A percentile compares a stretch with the other conserved stretches of the same genome.
Conservation (phyloP, 164 flowering plant species). For the Berberis vulgaris region DNA sequence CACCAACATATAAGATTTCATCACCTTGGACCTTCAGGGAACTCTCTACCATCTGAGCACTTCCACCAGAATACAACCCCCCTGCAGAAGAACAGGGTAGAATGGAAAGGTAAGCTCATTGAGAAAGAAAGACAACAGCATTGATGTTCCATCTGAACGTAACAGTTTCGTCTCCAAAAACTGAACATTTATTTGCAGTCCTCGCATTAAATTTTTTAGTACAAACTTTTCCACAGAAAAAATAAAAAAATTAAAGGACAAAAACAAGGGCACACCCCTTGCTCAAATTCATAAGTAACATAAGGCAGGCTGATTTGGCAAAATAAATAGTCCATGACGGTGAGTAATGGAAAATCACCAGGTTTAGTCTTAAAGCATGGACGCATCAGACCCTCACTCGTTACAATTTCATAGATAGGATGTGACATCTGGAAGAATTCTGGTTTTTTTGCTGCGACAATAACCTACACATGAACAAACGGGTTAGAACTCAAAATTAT, state of each 20-base stretch:
- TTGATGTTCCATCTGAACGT: too few species aligned
- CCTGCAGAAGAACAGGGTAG: slow-evolving; percentile 32
- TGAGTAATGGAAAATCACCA: slow-evolving; percentile 32
- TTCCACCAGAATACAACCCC: slow-evolving; percentile 94
- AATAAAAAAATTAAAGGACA: too few species aligned
- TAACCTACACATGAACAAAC: slow-evolving; percentile 44
- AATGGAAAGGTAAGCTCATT: not conserved
- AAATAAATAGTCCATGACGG: too few species aligned
- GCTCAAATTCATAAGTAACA: too few species aligned
- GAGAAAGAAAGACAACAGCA: not conserved
- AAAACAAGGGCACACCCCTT: too few species aligned
- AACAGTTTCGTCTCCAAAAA: too few species aligned
- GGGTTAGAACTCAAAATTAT: not conserved
- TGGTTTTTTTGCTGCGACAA: slow-evolving; percentile 94
- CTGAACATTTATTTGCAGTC: too few species aligned
- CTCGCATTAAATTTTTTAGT: too few species aligned
- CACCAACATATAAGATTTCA: slow-evolving; percentile 93
- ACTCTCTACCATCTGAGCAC: slow-evolving; percentile 93
- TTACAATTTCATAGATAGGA: slow-evolving; percentile 93
- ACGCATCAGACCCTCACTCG: slow-evolving; percentile 88
- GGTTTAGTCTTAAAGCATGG: slow-evolving; percentile 79
- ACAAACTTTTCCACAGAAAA: too few species aligned
- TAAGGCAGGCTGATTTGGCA: too few species aligned
- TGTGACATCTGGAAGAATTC: slow-evolving; percentile 96
- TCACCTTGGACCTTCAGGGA: slow-evolving; percentile 88